Evolutionary conservation across 2,329 filamentous ascomycete genomes (phyloP), one percentile per base, ranked within the genome.

Genomic region (Aureobasidium sp.): DNA sequence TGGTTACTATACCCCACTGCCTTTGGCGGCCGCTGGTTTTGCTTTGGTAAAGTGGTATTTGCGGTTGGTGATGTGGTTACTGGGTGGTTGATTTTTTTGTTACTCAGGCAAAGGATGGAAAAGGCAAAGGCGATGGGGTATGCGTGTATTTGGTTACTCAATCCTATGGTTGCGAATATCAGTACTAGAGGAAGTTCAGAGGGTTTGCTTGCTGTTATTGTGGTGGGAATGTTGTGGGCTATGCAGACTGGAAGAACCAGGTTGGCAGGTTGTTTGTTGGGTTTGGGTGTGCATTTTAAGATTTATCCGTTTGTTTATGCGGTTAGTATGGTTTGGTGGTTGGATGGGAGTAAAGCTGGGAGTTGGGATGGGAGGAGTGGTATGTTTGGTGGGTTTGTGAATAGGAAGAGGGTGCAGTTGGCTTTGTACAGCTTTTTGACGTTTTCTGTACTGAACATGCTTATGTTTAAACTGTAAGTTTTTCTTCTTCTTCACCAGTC

Each of bases 231-330:
- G 39, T 75, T 99, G 11, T 97, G 90, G 89, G 89, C 92, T 0
- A 87, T 89, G 1, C 77, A 91, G 65, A 78, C 82, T 57, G 80
- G 80, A 54, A 78, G 79, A n/a, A 77, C 88, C 21, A 69, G 75
- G 1, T 72, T 95, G 9, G 88, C 91, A 0, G 93, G 90, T 0
- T 66, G 86, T 3, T 73, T 97, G 34, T 78, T 99, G 3, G 94
- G 94, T 0, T 76, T 96, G 32, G 85, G 85, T 1, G 92, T 97
- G 30, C 94, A 99, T 76, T 95, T 99, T 77, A 99, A 99, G 80
- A 97, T 99, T 64, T 99, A 99, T 70, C 94, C 94, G 0, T 96
- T 97, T 74, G 90, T 99, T 63, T 99, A 99, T 74, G 93, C 90
- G 2, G 84, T 87, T 0, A 86, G 88, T 3, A 86, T 94, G 45